Conservation (phyloP, 345 rosid genomes). For the Corchorus olitorius region DNA sequence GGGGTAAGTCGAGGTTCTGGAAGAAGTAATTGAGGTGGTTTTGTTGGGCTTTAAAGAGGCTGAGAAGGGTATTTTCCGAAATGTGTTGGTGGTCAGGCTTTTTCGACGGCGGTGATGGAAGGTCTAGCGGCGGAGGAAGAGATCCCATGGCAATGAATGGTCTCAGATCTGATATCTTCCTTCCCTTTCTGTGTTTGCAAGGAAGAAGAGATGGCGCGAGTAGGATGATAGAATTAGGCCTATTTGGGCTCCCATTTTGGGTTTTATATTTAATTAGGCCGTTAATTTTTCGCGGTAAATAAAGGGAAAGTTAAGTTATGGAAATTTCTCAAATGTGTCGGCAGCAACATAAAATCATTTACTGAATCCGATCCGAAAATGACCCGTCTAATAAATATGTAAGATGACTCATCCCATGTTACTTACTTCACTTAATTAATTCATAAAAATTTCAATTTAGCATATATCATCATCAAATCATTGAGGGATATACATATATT, state of each 20-base stretch:
- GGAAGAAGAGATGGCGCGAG: neutral
- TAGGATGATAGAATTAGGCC: neutral
- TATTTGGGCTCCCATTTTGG: neutral
- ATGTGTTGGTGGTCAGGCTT: slow-evolving; percentile 29
- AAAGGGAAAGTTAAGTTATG: neutral
- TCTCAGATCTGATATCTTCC: neutral
- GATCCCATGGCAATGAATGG: slow-evolving; percentile 40
- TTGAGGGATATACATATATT: too few species aligned
- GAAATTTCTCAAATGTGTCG: too few species aligned
- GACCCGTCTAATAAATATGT: too few species aligned
- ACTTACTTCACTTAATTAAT: too few species aligned
- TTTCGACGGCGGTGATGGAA: slow-evolving; percentile 22
- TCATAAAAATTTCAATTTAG: too few species aligned
- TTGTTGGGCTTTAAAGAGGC: slow-evolving; percentile 90
- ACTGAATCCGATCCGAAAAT: too few species aligned
- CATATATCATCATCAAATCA: too few species aligned
- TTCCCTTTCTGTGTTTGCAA: neutral
- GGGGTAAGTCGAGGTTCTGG: slow-evolving; percentile 74
- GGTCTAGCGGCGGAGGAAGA: slow-evolving; percentile 34
- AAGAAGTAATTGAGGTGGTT: slow-evolving; percentile 90
- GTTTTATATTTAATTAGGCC: neutral
- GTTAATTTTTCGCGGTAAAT: neutral
- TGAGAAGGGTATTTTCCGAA: slow-evolving; percentile 57
- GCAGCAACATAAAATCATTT: too few species aligned
- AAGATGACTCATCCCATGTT: too few species aligned